phyloP scores from a whole-genome alignment of 805 yeast genomes.

The Wickerhamiella sorbophila region DNA sequence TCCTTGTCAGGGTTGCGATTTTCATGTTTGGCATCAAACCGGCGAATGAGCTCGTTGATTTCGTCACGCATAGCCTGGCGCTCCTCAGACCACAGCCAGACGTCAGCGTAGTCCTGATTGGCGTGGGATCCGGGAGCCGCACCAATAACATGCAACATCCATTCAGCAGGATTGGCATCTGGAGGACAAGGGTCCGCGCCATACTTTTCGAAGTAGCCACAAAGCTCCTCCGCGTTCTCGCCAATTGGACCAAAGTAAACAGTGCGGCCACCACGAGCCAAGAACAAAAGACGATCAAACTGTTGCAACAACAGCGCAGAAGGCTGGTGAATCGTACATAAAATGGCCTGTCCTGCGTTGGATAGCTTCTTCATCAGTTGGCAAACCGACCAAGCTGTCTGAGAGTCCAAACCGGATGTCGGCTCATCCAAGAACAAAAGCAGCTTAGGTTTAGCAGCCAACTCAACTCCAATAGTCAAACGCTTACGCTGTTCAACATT shows the following conservation, averaged over 20 bases:
- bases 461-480: slow-evolving; percentile 55
- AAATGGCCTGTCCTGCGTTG: slow-evolving; percentile 56
- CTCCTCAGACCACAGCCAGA: slow-evolving; percentile 43
- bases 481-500: slow-evolving; percentile 58
- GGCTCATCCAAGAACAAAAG: slow-evolving; percentile 56
- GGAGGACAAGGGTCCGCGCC: slow-evolving; percentile 55
- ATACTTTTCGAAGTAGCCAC: slow-evolving; percentile 51
- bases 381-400: slow-evolving; percentile 56
- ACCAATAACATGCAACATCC: slow-evolving; percentile 59
- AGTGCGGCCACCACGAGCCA: slow-evolving; percentile 64
- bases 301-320: slow-evolving; percentile 55
- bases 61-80: slow-evolving; percentile 23
- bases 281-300: slow-evolving; percentile 50
- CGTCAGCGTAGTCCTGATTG: slow-evolving; percentile 45
- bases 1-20: slow-evolving; percentile 11
- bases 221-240: slow-evolving; percentile 40
- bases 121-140: slow-evolving; percentile 64
- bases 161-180: slow-evolving; percentile 62
- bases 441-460: slow-evolving; percentile 54
- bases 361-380: slow-evolving; percentile 53
- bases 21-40: slow-evolving; percentile 19
- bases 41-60: slow-evolving; percentile 24
- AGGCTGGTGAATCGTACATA: slow-evolving; percentile 70
- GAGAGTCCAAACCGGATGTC: slow-evolving; percentile 53
- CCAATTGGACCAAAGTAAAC: slow-evolving; percentile 78